Conservation (phyloP, 768 basidiomycete species). For the Lepiota venenata region DNA sequence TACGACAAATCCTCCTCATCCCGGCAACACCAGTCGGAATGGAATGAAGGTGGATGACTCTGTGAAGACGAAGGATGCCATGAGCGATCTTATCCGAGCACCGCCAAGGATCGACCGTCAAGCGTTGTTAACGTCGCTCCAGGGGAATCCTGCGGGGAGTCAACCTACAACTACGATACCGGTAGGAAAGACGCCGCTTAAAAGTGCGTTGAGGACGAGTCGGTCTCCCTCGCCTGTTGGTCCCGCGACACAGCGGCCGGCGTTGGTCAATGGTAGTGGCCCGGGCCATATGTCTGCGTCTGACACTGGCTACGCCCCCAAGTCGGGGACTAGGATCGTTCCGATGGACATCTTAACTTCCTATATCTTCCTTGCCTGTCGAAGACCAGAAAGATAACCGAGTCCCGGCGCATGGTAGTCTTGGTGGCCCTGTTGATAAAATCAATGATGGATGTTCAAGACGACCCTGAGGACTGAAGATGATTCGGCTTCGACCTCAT, state of each 20-base stretch:
- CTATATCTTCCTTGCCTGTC: not conserved
- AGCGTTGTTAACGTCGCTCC: not conserved
- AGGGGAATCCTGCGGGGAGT: not conserved
- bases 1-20: not conserved
- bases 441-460: not conserved
- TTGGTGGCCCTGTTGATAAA: not conserved
- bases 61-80: not conserved
- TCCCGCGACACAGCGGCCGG: not conserved
- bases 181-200: conserved; percentile 44
- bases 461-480: conserved; percentile 29
- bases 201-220: conserved; percentile 60
- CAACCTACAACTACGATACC: not conserved
- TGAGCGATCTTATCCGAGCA: not conserved
- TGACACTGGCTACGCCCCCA: not conserved
- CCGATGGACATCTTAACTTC: conserved; percentile 2
- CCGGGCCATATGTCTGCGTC: not conserved
- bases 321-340: not conserved
- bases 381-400: not conserved
- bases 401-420: not conserved
- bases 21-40: no score
- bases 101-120: conserved; percentile 7
- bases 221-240: conserved; percentile 43
- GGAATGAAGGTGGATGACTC: conserved; percentile 16
- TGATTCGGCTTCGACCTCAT: conserved; percentile 45
- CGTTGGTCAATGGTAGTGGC: not conserved